Evolutionary conservation across 805 yeast genomes (phyloP).

Genomic region (Lipomyces sp.): DNA sequence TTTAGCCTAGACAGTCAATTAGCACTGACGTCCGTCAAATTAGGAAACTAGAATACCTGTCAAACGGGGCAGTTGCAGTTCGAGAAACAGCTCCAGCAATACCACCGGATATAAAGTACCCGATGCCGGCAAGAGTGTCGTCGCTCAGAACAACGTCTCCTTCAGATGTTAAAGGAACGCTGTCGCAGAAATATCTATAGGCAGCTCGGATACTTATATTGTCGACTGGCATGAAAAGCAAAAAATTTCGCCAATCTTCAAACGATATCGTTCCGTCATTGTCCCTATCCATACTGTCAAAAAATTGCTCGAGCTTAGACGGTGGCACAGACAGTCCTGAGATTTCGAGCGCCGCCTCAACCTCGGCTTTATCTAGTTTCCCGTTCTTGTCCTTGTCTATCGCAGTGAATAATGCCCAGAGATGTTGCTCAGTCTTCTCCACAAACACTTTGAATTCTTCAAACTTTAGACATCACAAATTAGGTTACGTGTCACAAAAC

Average conservation of each 20-base stretch:
- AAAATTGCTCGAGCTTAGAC: constrained; percentile 59
- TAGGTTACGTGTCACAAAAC: not conserved
- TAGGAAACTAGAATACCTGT: constrained; percentile 46
- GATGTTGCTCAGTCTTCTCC: constrained; percentile 38
- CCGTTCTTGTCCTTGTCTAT: constrained; percentile 41
- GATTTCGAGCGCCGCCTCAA: constrained; percentile 64
- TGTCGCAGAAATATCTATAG: constrained; percentile 77
- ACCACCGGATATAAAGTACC: constrained; percentile 94
- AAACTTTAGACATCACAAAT: constrained; percentile 28
- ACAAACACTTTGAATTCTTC: constrained; percentile 40
- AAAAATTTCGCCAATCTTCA: constrained; percentile 83
- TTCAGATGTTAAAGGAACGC: constrained; percentile 80
- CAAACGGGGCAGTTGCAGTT: constrained; percentile 97
- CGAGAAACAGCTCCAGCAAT: constrained; percentile 93
- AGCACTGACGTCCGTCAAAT: not conserved
- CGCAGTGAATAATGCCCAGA: constrained; percentile 38
- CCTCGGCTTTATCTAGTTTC: constrained; percentile 61
- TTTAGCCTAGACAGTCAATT: constrained; percentile 58
- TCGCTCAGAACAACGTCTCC: constrained; percentile 88
- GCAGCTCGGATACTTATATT: constrained; percentile 64
- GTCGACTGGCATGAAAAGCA: constrained; percentile 81
- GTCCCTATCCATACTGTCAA: constrained; percentile 55
- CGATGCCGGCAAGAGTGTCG: constrained; percentile 80
- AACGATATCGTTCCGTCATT: constrained; percentile 57
- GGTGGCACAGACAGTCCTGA: constrained; percentile 60